Conservation (phyloP, 2,329 filamentous ascomycete species). For the Penicillium sp. region DNA sequence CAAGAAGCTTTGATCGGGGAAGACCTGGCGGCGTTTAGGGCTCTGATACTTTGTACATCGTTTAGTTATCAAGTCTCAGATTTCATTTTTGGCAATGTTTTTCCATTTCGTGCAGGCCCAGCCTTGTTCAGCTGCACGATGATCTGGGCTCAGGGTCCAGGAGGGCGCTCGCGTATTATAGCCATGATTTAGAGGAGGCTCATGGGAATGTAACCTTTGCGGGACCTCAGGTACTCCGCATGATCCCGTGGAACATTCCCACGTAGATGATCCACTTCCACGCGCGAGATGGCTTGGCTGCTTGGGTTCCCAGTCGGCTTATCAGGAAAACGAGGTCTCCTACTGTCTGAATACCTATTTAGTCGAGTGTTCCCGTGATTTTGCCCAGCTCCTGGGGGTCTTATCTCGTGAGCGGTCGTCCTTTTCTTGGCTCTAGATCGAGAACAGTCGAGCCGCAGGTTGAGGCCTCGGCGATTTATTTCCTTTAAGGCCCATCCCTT, state of each 20-base stretch:
- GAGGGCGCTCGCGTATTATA: neutral
- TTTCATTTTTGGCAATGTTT: neutral
- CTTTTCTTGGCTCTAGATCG: neutral
- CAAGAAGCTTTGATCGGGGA: constrained; percentile 6
- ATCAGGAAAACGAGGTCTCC: neutral
- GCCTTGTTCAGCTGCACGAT: neutral
- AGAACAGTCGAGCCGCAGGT: neutral
- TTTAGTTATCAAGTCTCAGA: neutral
- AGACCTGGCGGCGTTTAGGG: neutral
- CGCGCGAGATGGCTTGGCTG: neutral
- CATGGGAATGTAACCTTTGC: constrained; percentile 3
- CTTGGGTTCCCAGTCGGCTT: constrained; percentile 10
- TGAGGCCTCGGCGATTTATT: neutral
- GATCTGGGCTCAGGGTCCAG: neutral
- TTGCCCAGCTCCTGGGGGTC: neutral
- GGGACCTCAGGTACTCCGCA: neutral
- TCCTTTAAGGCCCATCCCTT: neutral
- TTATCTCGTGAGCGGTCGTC: neutral
- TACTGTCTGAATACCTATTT: neutral
- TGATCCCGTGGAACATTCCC: neutral
- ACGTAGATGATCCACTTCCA: neutral
- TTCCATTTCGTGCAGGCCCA: neutral
- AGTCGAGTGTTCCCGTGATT: neutral
- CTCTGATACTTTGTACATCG: constrained; percentile 9
- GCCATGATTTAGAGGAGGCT: neutral